A percentile compares a stretch with the other conserved stretches of the same genome.
These are phyloP conservation scores for Calcarisporium arbuscula DNA, from an alignment of 2,329 filamentous ascomycete genomes.

Conservation along the genomic window DNA sequence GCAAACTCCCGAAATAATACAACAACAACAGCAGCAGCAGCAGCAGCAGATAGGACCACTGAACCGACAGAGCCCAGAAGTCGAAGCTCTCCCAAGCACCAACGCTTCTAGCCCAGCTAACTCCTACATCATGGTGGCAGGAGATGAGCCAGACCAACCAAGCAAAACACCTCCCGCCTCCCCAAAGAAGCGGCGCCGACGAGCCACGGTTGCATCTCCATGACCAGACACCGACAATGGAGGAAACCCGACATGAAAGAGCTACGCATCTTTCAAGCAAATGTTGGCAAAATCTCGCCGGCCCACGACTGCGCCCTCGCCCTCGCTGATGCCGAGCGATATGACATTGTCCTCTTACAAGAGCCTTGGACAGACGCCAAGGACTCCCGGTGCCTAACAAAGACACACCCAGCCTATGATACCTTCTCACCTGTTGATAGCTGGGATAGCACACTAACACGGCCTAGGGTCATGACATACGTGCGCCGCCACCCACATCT, in stretches of 20 bases:
- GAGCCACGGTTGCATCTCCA: no score
- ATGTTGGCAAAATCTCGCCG: conserved; percentile 10
- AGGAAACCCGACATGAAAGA: conserved; percentile 3
- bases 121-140: no score
- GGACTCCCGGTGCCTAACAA: conserved; percentile 8
- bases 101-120: no score
- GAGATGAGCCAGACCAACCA: no score
- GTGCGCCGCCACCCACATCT: conserved; percentile 8
- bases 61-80: no score
- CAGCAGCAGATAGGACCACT: no score
- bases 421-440: conserved; percentile 7
- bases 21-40: no score
- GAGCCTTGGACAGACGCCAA: conserved; percentile 9
- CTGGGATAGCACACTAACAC: conserved; percentile 7
- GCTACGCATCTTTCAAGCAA: conserved; percentile 9
- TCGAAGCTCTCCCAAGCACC: no score
- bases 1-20: no score
- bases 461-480: conserved; percentile 12
- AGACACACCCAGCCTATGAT: conserved; percentile 4
- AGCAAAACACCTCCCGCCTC: no score
- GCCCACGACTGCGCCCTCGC: conserved; percentile 11
- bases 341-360: conserved; percentile 11
- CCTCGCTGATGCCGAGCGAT: conserved; percentile 10
- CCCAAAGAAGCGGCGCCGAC: no score
- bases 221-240: conserved; percentile 1